Base-by-base conservation (phyloP, 2,329 filamentous ascomycete genomes). In the Nothomitra cinnamomea region DNA sequence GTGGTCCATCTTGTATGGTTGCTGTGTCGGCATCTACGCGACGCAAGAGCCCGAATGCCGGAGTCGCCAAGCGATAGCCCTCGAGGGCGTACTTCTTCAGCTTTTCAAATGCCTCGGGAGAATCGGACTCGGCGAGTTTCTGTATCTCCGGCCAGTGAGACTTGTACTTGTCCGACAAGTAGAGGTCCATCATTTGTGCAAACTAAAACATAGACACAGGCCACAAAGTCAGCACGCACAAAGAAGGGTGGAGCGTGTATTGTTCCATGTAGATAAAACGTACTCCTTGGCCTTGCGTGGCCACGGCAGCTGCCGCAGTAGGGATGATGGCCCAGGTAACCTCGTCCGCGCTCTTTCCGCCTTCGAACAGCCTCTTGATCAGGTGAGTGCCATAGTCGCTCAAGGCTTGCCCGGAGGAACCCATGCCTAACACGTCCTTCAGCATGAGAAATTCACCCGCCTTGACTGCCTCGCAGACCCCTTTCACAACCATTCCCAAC, bases 181-280 rank as follows among this genome's bases (percentile, higher is more conserved):
- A 88, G 67, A 78, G 87, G 62, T 88, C 83, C 19, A 87, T 70
- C 1, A 83, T 73, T 67, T 85, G 82, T 1, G 82, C 78, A 62
- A 88, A 87, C 73, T 80, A 56, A 13, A n/a, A 3, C 8, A 1
- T 1, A 22, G 53, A 25, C n/a, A 10, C 36, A 12, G 41, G 38
- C 35, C 53, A 35, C 19, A 17, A 2, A n/a, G 17, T 35, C 7
- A 19, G 24, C 15, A 56, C 22, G 1, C 12, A 3, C 7, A 17
- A 13, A 28, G 5, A 17, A 43, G 48, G 19, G 24, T 67, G 45
- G 10, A 35, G 67, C 45, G 10, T 32, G 19, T 17, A 24, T n/a
- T n/a, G n/a, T n/a, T n/a, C n/a, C n/a, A n/a, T n/a, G n/a, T n/a
- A n/a, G n/a, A n/a, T n/a, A 19, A 22, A 51, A 69, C 73, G 66